Conservation (phyloP, 208 protist species). For the Leptomonas seymouri region DNA sequence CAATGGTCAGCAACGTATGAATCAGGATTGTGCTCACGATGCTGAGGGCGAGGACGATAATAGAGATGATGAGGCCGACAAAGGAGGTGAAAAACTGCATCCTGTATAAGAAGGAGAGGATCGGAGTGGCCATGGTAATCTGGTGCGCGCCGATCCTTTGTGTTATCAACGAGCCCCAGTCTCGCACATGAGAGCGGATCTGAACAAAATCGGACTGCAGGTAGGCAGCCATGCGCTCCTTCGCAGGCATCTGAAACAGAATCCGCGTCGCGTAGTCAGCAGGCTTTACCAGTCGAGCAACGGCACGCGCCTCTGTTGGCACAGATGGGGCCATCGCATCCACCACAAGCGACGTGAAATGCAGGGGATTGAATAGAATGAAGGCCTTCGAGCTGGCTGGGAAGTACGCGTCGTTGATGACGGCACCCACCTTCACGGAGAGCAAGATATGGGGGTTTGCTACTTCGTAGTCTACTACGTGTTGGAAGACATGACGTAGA, state of each 20-base stretch:
- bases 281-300: conserved; percentile 18
- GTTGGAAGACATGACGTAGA: conserved; percentile 22
- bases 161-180: conserved; percentile 56
- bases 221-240: conserved; percentile 38
- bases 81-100: conserved; percentile 87
- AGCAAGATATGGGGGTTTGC: conserved; percentile 31
- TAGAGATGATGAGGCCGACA: conserved; percentile 88
- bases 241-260: conserved; percentile 46
- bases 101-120: conserved; percentile 63
- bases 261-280: conserved; percentile 37
- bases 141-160: conserved; percentile 68
- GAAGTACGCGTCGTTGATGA: conserved; percentile 21
- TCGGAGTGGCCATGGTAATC: conserved; percentile 46
- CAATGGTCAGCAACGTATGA: conserved; percentile 94
- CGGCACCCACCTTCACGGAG: conserved; percentile 22
- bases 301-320: conserved; percentile 1
- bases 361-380: conserved; percentile 33
- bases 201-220: conserved; percentile 39
- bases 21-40: conserved; percentile 91
- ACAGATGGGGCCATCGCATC: conserved; percentile 34
- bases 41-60: conserved; percentile 84
- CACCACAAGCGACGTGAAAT: conserved; percentile 30
- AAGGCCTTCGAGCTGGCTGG: conserved; percentile 22
- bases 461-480: background rate
- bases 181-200: conserved; percentile 44